A percentile compares a stretch with the other conserved stretches of the same genome.
phyloP scores from a whole-genome alignment of 225 moss, liverwort and hornwort genomes.

The Climacium dendroides region DNA sequence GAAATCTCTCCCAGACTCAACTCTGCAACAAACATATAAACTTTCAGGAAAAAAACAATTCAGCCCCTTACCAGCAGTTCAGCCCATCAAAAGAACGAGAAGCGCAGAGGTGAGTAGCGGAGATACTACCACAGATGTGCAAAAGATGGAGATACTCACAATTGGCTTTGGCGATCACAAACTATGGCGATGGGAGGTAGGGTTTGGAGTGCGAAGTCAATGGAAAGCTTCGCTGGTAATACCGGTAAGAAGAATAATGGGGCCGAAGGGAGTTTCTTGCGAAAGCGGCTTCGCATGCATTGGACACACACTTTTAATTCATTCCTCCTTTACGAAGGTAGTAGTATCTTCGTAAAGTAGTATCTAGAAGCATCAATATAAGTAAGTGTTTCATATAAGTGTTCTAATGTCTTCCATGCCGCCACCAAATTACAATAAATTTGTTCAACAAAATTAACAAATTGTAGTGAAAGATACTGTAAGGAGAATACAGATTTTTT shows the following conservation, averaged over 20 bases:
- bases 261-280: neutral
- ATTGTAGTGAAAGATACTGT: neutral
- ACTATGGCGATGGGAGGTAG: neutral
- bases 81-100: neutral
- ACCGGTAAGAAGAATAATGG: neutral
- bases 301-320: neutral
- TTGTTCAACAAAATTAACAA: neutral
- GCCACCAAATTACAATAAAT: neutral
- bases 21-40: neutral
- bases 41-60: neutral
- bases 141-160: neutral
- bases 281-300: neutral
- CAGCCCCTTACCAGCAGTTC: neutral
- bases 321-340: neutral
- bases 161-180: neutral
- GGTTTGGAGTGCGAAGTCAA: neutral
- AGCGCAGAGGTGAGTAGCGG: neutral
- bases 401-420: neutral
- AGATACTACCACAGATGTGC: neutral
- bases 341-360: too few species aligned
- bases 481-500: accelerated
- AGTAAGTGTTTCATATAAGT: neutral
- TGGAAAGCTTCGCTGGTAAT: neutral
- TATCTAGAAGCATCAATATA: too few species aligned
- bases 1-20: neutral